Percentiles rank a stretch among this genome's conserved stretches.
Conservation (phyloP, 257 asterid genomes). For the Jasminum sambac region DNA sequence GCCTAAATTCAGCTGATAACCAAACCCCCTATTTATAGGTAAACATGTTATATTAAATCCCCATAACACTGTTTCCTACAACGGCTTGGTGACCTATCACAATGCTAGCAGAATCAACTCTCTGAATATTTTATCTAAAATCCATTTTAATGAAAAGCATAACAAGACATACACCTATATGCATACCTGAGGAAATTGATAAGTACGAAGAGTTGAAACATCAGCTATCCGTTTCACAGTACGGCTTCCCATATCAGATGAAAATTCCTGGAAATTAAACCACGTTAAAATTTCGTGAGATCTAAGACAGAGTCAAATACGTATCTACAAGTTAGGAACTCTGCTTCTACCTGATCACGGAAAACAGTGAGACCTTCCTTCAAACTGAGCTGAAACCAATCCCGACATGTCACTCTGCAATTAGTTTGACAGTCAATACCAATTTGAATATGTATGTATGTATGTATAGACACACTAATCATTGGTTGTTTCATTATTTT, state of each 20-base stretch:
- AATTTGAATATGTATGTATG: constrained; percentile 3
- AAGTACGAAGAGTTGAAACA: constrained; percentile 65
- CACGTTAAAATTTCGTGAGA: constrained; percentile 16
- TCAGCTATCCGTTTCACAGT: constrained; percentile 75
- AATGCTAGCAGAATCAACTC: background rate
- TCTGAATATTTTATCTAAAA: background rate
- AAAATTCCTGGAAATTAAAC: constrained; percentile 56
- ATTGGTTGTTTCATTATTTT: background rate
- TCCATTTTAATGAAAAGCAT: background rate
- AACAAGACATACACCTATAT: constrained; percentile 9
- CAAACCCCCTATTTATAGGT: too few relatives aligned
- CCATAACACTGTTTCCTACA: too few relatives aligned
- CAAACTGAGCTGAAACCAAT: constrained; percentile 99
- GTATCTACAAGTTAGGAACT: background rate
- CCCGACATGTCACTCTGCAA: constrained; percentile 98
- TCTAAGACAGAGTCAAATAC: background rate
- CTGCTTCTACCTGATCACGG: constrained; percentile 79
- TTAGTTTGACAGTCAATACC: constrained; percentile 28
- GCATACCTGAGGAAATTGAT: constrained; percentile 77
- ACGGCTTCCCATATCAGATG: constrained; percentile 89
- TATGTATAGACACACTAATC: background rate
- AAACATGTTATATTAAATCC: too few relatives aligned
- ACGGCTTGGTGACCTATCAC: background rate
- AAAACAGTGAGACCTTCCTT: constrained; percentile 99
- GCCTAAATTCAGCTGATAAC: too few relatives aligned